Conservation (phyloP, 2,329 filamentous ascomycete genomes). For the Aspergillus niger region DNA sequence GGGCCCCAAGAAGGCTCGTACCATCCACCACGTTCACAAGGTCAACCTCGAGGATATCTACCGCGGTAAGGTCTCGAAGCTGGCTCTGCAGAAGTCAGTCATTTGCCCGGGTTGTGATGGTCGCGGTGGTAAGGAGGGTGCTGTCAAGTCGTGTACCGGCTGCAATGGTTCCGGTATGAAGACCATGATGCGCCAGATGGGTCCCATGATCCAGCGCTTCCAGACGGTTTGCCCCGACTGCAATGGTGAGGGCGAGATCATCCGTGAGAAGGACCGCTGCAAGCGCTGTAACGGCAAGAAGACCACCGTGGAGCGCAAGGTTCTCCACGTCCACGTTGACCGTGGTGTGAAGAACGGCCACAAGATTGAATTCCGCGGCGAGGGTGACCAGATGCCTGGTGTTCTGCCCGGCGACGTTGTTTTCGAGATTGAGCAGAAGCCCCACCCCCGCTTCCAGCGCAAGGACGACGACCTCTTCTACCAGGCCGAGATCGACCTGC, state of each 20-base stretch:
- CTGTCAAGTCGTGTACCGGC: constrained; percentile 87
- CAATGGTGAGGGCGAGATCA: constrained; percentile 93
- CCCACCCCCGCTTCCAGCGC: constrained; percentile 90
- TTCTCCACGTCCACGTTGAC: constrained; percentile 97
- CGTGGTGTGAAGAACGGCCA: constrained; percentile 89
- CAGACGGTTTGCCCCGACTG: constrained; percentile 99
- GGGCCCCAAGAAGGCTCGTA: constrained; percentile 87
- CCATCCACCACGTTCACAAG: constrained; percentile 98
- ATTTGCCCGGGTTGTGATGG: constrained; percentile 95
- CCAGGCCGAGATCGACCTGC: constrained; percentile 90
- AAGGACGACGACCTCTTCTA: constrained; percentile 96
- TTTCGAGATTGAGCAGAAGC: constrained; percentile 99
- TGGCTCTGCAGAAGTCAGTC: constrained; percentile 94
- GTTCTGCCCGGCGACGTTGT: constrained; percentile 94
- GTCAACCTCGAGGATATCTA: constrained; percentile 98
- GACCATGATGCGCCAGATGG: constrained; percentile 99
- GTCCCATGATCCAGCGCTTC: constrained; percentile 99
- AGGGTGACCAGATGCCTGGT: constrained; percentile 93
- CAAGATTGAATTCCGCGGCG: constrained; percentile 95
- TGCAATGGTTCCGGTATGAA: constrained; percentile 98
- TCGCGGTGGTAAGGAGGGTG: constrained; percentile 92
- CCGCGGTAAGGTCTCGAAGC: constrained; percentile 94
- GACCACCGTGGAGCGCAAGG: constrained; percentile 95
- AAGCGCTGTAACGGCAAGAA: constrained; percentile 97
- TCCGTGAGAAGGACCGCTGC: constrained; percentile 96